These are phyloP conservation scores for Acer campestre DNA, from an alignment of 345 rosid genomes.

Conservation along the genomic window DNA sequence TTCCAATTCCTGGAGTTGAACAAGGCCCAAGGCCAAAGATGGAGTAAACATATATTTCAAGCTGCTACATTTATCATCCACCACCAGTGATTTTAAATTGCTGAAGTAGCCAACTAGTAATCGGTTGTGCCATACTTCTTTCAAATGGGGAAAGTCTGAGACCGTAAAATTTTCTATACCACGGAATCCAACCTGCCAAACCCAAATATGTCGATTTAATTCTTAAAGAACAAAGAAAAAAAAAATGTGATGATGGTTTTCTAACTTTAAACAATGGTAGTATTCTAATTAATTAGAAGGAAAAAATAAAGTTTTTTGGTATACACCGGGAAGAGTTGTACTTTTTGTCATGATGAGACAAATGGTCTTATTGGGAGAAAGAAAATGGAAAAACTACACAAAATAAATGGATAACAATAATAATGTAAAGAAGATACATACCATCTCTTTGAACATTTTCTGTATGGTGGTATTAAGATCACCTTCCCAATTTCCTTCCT, in stretches of 20 bases:
- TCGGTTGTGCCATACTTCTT: not conserved
- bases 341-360: no score
- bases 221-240: not conserved
- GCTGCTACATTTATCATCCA: not conserved
- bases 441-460: no score
- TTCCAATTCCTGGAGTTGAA: not conserved
- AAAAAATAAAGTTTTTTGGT: no score
- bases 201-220: not conserved
- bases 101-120: not conserved
- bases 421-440: no score
- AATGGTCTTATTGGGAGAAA: no score
- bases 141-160: not conserved
- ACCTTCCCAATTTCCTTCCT: no score
- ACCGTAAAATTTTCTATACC: not conserved
- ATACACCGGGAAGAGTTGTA: no score
- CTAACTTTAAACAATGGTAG: not conserved
- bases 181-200: not conserved
- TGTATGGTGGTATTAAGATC: no score
- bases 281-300: no score
- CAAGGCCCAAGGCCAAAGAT: not conserved
- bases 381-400: no score
- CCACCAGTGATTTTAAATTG: not conserved
- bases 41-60: not conserved
- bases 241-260: not conserved
- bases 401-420: no score